Conservation (phyloP, 495 filamentous ascomycete species). For the Penicillium pulvis region DNA sequence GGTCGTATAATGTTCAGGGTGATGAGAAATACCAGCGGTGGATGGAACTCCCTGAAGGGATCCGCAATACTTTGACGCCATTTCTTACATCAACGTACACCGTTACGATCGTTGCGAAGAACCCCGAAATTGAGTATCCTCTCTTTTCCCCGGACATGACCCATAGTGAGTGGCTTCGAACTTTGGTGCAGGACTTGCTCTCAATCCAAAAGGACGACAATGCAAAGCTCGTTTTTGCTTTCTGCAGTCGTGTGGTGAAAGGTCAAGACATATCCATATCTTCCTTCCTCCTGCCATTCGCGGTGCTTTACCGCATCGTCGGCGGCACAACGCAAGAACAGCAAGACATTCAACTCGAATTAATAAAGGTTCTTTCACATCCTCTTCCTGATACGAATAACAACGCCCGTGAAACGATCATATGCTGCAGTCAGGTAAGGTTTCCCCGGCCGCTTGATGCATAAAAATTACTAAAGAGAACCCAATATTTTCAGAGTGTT, state of each 20-base stretch:
- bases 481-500: conserved; percentile 60
- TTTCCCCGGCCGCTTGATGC: background rate
- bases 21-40: conserved; percentile 68
- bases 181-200: conserved; percentile 78
- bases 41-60: conserved; percentile 69
- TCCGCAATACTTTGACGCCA: conserved; percentile 78
- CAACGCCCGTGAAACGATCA: conserved; percentile 65
- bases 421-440: conserved; percentile 80
- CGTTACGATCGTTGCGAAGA: conserved; percentile 57
- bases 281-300: conserved; percentile 83
- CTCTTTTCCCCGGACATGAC: conserved; percentile 63
- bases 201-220: conserved; percentile 69
- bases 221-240: conserved; percentile 72
- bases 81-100: conserved; percentile 82
- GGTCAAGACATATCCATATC: conserved; percentile 81
- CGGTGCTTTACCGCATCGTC: conserved; percentile 76
- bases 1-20: conserved; percentile 52
- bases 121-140: conserved; percentile 67
- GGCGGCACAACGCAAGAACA: conserved; percentile 65
- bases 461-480: conserved; percentile 15
- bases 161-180: conserved; percentile 81
- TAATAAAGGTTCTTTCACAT: conserved; percentile 66
- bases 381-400: conserved; percentile 57
- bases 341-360: conserved; percentile 67
- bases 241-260: conserved; percentile 75